These are phyloP conservation scores for Trichoderma pleuroti DNA, from an alignment of 2,329 filamentous ascomycete species.

Conservation along the genomic window DNA sequence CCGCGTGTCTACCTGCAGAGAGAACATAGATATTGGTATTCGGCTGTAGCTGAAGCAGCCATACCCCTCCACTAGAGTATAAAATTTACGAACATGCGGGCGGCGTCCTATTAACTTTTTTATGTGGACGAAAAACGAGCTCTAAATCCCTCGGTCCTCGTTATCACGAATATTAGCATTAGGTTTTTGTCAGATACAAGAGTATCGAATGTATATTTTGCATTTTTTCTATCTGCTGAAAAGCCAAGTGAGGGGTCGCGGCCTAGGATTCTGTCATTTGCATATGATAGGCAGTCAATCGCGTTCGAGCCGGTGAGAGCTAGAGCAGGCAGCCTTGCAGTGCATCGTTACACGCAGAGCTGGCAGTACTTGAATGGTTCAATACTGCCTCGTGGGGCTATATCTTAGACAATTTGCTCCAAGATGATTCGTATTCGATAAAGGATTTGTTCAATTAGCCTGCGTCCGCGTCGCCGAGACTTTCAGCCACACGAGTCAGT, in stretches of 20 bases:
- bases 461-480: not conserved
- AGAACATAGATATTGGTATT: not conserved
- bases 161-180: not conserved
- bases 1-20: not conserved
- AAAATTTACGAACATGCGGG: not conserved
- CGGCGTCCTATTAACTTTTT: not conserved
- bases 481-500: not conserved
- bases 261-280: not conserved
- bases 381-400: not conserved
- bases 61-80: not conserved
- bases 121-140: not conserved
- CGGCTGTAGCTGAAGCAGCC: not conserved
- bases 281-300: not conserved
- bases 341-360: not conserved
- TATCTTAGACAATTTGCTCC: not conserved
- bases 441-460: not conserved
- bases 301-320: not conserved
- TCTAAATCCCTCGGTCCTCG: not conserved
- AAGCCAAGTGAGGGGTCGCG: not conserved
- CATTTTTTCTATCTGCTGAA: not conserved
- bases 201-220: not conserved
- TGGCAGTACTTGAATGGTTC: not conserved
- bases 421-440: not conserved
- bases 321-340: not conserved
- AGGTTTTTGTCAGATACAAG: not conserved